These are phyloP conservation scores for Daldinia loculata DNA, from an alignment of 495 filamentous ascomycete genomes.

Conservation along the genomic window DNA sequence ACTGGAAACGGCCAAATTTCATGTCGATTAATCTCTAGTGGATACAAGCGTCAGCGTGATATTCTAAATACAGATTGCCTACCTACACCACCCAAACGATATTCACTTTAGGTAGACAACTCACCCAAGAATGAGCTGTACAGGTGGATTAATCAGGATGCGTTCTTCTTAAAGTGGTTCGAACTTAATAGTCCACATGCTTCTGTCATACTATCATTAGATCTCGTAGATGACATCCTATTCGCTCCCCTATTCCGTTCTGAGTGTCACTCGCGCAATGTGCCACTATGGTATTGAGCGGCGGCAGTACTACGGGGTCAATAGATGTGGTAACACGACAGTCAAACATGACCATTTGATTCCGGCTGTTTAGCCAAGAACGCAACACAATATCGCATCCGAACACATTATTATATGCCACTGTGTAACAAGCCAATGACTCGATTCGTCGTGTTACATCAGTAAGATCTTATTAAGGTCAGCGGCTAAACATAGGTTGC, in stretches of 20 bases:
- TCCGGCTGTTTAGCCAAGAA: constrained; percentile 1
- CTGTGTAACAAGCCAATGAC: constrained; percentile 11
- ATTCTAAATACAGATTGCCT: constrained; percentile 8
- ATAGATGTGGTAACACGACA: constrained; percentile 9
- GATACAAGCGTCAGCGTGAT: constrained; percentile 5
- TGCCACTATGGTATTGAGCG: background rate
- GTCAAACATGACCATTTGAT: background rate
- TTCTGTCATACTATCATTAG: background rate
- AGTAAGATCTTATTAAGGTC: constrained; percentile 10
- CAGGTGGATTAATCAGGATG: background rate
- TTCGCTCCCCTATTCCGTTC: background rate
- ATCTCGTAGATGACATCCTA: background rate
- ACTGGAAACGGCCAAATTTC: background rate
- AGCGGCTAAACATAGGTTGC: background rate
- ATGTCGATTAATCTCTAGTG: constrained; percentile 13
- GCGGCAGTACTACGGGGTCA: constrained; percentile 1
- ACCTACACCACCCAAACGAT: constrained; percentile 14
- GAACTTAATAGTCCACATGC: background rate
- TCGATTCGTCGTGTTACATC: constrained; percentile 4
- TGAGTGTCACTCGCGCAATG: background rate
- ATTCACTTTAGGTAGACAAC: constrained; percentile 14
- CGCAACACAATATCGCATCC: constrained; percentile 11
- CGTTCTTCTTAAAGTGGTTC: background rate
- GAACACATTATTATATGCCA: constrained; percentile 7
- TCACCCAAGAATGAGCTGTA: constrained; percentile 5